Evolutionary conservation across 371 early-diverging fungal genomes (phyloP), one percentile per base, ranked within the genome.

Genomic region (Mucor irregularis): DNA sequence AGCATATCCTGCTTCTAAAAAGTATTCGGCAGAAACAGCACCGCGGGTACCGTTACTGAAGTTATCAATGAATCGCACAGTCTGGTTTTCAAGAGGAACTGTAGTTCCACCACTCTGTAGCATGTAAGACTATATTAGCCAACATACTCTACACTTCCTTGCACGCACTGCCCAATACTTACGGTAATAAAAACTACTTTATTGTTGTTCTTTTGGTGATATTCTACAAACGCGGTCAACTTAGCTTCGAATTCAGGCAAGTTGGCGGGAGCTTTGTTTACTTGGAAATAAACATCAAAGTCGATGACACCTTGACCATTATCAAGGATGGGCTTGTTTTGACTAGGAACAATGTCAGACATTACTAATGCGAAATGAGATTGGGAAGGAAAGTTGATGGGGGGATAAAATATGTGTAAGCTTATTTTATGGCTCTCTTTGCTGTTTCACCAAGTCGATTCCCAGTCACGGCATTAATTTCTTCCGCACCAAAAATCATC

Each of bases 61-160:
- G 80, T 99, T 99, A 74, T 99, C 99, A 53, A 99, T 86, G 71
- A 97, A 99, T n/a, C 99, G 90, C 26, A 99, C 98, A 5, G 97
- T 99, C 60, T 97, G 87, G 56, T 89, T 87, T 67, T 99, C 98
- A 14, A 99, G 76, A 16, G 97, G 98, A 14, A 97, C 97, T 0
- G 94, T 96, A 1, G 99, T 99, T 38, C 98, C 98, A 39, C 98
- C 99, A 57, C 95, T 95, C 88, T 88, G 64, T 26, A 21, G 11
- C 10, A 9, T 37, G 7, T 16, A 54, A 9, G 7, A 19, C 26
- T 8, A 34, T 11, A 26, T 22, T 22, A n/a, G n/a, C n/a, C 28
- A 38, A 14, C 14, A 29, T 39, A 38, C n/a, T n/a, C n/a, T n/a
- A n/a, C 17, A 9, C 2, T 22, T 3, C 13, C 28, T 9, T 14